Conservation (phyloP, 2,329 filamentous ascomycete genomes). For the Myriosclerotinia scirpicola region DNA sequence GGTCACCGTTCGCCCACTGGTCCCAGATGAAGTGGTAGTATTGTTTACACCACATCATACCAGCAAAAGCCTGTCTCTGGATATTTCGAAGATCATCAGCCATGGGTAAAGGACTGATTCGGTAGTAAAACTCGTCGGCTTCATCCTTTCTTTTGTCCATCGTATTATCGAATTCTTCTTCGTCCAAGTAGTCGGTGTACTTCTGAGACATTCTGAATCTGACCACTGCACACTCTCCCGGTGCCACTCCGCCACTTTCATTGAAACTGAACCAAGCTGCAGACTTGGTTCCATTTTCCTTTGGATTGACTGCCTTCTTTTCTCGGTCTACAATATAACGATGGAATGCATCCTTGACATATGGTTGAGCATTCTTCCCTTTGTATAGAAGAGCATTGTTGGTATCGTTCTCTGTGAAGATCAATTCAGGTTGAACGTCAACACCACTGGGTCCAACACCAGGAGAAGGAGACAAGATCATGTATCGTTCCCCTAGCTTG, state of each 20-base stretch:
- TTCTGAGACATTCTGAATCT: constrained; percentile 84
- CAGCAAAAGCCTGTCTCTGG: constrained; percentile 88
- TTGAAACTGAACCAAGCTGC: constrained; percentile 93
- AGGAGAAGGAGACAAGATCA: constrained; percentile 85
- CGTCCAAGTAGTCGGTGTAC: constrained; percentile 77
- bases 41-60: constrained; percentile 99
- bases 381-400: constrained; percentile 78
- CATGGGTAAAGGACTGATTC: constrained; percentile 91
- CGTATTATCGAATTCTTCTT: constrained; percentile 88
- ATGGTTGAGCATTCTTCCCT: constrained; percentile 75
- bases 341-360: constrained; percentile 96
- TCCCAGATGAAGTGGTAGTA: constrained; percentile 98
- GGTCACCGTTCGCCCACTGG: constrained; percentile 95
- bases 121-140: constrained; percentile 93
- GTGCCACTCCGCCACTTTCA: constrained; percentile 80
- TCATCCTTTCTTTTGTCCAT: constrained; percentile 85
- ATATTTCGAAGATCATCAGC: constrained; percentile 91
- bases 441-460: constrained; percentile 75
- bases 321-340: constrained; percentile 80
- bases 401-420: constrained; percentile 96
- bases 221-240: constrained; percentile 92
- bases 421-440: constrained; percentile 79
- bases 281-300: constrained; percentile 78
- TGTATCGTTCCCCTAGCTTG: constrained; percentile 77
- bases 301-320: constrained; percentile 78